Percentiles rank a stretch among this genome's conserved stretches.
Evolutionary conservation across 805 yeast genomes (phyloP).

Genomic region (Naumovozyma dairenensis): DNA sequence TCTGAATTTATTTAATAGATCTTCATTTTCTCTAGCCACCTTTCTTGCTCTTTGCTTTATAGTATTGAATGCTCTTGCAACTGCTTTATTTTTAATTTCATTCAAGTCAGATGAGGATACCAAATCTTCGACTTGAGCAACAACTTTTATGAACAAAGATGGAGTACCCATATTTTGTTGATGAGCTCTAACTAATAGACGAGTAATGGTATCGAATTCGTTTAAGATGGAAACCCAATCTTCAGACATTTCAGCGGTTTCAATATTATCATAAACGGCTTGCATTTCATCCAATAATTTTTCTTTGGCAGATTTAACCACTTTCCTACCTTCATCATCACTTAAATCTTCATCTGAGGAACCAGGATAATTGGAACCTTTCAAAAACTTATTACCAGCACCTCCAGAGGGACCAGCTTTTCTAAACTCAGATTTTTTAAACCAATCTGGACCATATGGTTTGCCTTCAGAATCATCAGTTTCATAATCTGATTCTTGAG

Average conservation of each 20-base stretch:
- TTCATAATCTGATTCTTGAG: constrained; percentile 33
- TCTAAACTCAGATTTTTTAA: constrained; percentile 32
- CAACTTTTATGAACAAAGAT: constrained; percentile 51
- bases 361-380: constrained; percentile 29
- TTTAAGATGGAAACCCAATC: constrained; percentile 71
- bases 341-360: constrained; percentile 36
- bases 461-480: constrained; percentile 35
- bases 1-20: constrained; percentile 48
- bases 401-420: constrained; percentile 24
- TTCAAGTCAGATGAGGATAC: constrained; percentile 45
- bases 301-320: constrained; percentile 89
- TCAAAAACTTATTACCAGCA: constrained; percentile 28
- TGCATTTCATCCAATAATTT: constrained; percentile 84
- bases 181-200: constrained; percentile 53
- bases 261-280: constrained; percentile 53
- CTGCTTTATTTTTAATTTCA: constrained; percentile 72
- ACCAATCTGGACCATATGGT: constrained; percentile 37
- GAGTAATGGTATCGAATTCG: constrained; percentile 72
- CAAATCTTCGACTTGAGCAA: constrained; percentile 65
- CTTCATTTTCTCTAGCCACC: constrained; percentile 58
- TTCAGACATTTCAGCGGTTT: constrained; percentile 53
- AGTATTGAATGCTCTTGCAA: constrained; percentile 79
- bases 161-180: constrained; percentile 74
- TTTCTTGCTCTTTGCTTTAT: constrained; percentile 82
- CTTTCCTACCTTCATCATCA: constrained; percentile 60